Base-by-base conservation (phyloP, 148 eudicot species). In the Cornus kousa region DNA sequence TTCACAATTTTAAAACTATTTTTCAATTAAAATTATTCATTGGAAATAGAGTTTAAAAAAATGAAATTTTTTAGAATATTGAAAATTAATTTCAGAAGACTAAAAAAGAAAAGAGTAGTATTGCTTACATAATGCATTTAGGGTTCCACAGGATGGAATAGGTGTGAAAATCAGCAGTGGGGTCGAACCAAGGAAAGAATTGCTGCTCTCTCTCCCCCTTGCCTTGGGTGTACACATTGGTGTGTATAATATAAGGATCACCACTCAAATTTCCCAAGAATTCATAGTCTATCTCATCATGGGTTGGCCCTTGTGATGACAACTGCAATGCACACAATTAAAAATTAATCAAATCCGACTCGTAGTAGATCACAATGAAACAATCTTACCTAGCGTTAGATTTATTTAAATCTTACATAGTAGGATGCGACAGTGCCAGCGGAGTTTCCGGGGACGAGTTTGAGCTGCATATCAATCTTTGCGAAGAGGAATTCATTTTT, bases 241-340 rank as follows among this genome's bases (percentile, higher is more conserved):
- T 82, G 67, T 82, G 85, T 33, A 82, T 33, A 50, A 48, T 82
- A 67, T 82, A 85, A 24, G 87, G 87, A 24, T 84, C 81, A 9
- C 87, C 87, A 50, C 74, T 80, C 62, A 68, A 55, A 32, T 85
- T 85, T 5, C 85, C 87, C 71, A 86, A 67, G 57, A 86, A 86
- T 37, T 86, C 88, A 32, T 74, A 86, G 72, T 86, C 88, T 70
- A 86, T 86, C 73, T 86, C 88, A 28, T 86, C 88, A 68, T 82
- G 85, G 70, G 64, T 65, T 59, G 79, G 40, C 28, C 85, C 88
- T 82, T 80, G 77, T 62, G 85, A 85, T 40, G 83, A 82, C 64
- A 86, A 71, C 85, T 82, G 82, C 78, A 39, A 68, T 39, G 22
- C 31, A 48, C 7, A 62, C 3, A 62, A 62, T 0, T 62, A 17